Evolutionary conservation across 257 asterid genomes (phyloP).

Genomic region (Oldenlandia corymbosa): DNA sequence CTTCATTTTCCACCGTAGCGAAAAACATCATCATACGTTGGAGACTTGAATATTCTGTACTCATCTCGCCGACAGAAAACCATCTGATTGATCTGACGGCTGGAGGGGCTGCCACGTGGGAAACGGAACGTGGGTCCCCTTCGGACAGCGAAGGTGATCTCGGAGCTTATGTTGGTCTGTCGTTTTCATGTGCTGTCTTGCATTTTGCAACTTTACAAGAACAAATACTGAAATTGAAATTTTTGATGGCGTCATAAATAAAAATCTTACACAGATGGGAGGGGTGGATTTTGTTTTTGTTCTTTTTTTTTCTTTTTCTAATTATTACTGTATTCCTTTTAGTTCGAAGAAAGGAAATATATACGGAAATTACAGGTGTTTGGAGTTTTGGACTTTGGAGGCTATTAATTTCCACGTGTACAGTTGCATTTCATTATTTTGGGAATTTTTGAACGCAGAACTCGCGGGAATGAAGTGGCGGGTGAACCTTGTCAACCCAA

Average conservation of each 20-base stretch:
- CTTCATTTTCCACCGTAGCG: not conserved
- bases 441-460: constrained; percentile 1
- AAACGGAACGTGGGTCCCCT: not conserved
- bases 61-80: constrained; percentile 13
- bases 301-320: not conserved
- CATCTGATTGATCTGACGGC: not conserved
- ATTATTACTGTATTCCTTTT: no score
- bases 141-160: not conserved
- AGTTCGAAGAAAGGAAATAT: no score
- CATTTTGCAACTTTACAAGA: not conserved
- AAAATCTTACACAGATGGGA: no score
- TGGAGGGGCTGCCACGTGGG: not conserved
- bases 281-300: not conserved
- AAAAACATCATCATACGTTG: not conserved
- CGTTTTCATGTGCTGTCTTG: constrained; percentile 16
- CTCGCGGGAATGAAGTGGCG: not conserved
- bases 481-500: not conserved
- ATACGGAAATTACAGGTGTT: no score
- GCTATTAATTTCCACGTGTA: no score
- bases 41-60: constrained; percentile 1
- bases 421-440: no score
- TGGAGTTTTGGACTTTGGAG: no score
- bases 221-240: constrained; percentile 1
- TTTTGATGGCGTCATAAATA: not conserved
- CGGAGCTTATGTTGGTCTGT: constrained; percentile 5